Percentiles rank a stretch among this genome's conserved stretches.
These are phyloP conservation scores for Stylonectria norvegica DNA, from an alignment of 2,329 filamentous ascomycete species.

Conservation along the genomic window DNA sequence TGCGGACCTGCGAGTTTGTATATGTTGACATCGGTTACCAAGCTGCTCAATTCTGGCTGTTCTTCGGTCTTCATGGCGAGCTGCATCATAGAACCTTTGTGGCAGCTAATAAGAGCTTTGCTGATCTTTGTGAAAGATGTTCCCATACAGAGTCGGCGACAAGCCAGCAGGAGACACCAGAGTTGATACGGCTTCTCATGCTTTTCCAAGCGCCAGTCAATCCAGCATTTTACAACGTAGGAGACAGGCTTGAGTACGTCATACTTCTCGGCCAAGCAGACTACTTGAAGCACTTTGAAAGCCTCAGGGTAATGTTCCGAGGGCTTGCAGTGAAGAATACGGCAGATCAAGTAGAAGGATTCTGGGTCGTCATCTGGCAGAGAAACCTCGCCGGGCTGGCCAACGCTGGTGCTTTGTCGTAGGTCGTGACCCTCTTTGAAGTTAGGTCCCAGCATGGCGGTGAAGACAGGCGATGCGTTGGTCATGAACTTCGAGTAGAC, in stretches of 20 bases:
- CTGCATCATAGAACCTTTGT: no score
- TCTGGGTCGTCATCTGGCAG: slow-evolving; percentile 9
- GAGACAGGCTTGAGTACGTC: slow-evolving; percentile 2
- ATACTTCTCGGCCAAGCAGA: slow-evolving; percentile 8
- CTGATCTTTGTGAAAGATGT: no score
- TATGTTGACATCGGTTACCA: no score
- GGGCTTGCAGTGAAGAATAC: slow-evolving; percentile 5
- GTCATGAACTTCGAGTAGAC: slow-evolving; percentile 3
- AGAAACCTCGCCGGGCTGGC: not conserved
- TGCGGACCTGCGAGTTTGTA: no score
- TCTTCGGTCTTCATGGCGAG: no score
- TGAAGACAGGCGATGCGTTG: slow-evolving; percentile 8
- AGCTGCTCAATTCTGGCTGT: no score
- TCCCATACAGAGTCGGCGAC: no score
- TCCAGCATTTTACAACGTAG: slow-evolving; percentile 6
- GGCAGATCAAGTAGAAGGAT: slow-evolving; percentile 3
- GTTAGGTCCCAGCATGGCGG: slow-evolving; percentile 10
- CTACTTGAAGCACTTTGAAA: not conserved
- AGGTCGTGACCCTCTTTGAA: slow-evolving; percentile 8
- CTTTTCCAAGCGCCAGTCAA: no score
- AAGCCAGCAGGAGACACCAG: no score
- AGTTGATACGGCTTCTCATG: no score
- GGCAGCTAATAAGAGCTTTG: no score
- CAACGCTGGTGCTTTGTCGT: not conserved
- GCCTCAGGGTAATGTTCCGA: no score